Evolutionary conservation across 768 basidiomycete genomes (phyloP), one percentile per base, ranked within the genome.

Genomic region (Tricholoma sp.): DNA sequence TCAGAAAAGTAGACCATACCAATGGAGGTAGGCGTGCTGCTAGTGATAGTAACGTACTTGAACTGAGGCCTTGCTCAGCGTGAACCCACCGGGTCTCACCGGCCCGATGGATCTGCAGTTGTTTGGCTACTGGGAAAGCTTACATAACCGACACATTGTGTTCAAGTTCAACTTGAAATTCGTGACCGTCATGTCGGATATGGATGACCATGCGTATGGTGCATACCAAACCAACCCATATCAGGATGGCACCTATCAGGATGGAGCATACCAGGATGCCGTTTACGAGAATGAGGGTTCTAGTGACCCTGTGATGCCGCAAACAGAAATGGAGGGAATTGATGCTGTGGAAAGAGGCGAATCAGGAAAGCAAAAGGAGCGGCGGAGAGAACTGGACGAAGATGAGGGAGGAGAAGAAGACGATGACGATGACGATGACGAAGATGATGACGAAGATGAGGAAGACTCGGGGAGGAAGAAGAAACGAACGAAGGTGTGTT

Each of bases 401-500:
- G 70, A 60, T 16, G 73, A 60, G 55, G 71, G 59, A 54, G 79
- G 63, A 59, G 79, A 59, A 7, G 76, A 72, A 11, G 78, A 74
- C 50, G 74, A 71, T 8, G 76, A 70, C 9, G 79, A 75, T 4
- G 74, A 75, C 0, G 77, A 75, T 0, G 86, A 83, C 0, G 83
- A 80, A 0, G 79, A 80, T 0, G 82, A 83, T 0, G 80, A 82
- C 0, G 82, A 81, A 3, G 79, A 79, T 4, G 81, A 84, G 2
- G 83, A 84, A 2, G 83, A 82, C 53, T 66, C 74, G 57, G 75
- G 83, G 27, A 63, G 76, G 61, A 73, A 77, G 58, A 80, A 73
- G 65, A 87, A 87, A 69, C 79, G 83, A 43, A 76, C 79, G 56
- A 89, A 88, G 76, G 86, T 85, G 56, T 31, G 75, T 52, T 54